A percentile compares a stretch with the other conserved stretches of the same genome.
Conservation (phyloP, 2,329 filamentous ascomycete genomes). For the Karstenula rhodostoma region DNA sequence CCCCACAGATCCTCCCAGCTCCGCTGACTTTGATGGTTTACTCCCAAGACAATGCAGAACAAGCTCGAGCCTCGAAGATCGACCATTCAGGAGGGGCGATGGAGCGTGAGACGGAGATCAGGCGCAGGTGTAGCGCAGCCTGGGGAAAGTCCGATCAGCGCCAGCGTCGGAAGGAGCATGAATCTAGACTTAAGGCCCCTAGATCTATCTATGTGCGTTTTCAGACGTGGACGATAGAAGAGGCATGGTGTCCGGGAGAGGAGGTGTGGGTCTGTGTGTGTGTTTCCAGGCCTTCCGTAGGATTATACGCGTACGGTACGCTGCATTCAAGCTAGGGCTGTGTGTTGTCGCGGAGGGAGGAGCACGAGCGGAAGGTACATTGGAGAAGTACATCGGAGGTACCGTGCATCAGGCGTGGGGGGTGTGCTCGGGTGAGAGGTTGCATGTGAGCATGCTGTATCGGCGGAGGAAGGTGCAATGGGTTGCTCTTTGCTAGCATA, state of each 20-base stretch:
- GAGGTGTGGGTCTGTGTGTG: not conserved
- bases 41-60: not conserved
- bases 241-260: not conserved
- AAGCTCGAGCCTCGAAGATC: slow-evolving; percentile 5
- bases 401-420: not conserved
- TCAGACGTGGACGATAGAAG: not conserved
- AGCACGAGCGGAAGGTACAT: not conserved
- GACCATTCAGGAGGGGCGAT: not conserved
- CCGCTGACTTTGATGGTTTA: not conserved
- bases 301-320: not conserved
- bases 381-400: not conserved
- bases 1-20: not conserved
- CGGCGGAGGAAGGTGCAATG: not conserved
- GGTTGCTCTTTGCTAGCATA: not conserved
- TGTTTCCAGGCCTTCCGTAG: slow-evolving; percentile 1
- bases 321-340: not conserved
- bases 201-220: not conserved
- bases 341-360: not conserved
- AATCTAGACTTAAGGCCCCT: not conserved
- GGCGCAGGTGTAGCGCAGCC: slow-evolving; percentile 2
- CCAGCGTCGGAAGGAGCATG: slow-evolving; percentile 5
- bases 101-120: slow-evolving; percentile 1
- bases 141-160: slow-evolving; percentile 7
- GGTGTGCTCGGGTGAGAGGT: not conserved
- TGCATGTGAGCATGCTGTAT: not conserved